phyloP scores from a whole-genome alignment of 2,329 filamentous ascomycete species.

The Aspergillus tubingensis region DNA sequence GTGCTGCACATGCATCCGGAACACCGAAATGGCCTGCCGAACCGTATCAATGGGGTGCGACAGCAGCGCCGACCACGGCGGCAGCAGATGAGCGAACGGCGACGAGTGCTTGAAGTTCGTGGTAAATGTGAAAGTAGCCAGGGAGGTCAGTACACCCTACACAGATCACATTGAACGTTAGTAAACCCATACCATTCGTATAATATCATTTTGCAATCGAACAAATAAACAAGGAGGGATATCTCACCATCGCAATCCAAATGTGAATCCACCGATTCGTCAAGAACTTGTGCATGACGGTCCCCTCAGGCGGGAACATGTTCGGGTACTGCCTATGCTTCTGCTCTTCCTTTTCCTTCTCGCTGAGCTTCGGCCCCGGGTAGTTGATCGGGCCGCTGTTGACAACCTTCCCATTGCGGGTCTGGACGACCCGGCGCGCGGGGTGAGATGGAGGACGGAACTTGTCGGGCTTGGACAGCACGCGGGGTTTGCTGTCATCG shows the following conservation, averaged over 20 bases:
- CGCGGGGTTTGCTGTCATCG: conserved; percentile 57
- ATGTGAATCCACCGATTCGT: conserved; percentile 75
- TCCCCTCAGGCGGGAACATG: conserved; percentile 81
- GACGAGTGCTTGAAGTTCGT: conserved; percentile 78
- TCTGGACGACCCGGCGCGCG: conserved; percentile 62
- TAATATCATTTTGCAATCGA: not conserved
- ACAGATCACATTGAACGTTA: not conserved
- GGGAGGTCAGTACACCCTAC: conserved; percentile 66
- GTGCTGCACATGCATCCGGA: conserved; percentile 74
- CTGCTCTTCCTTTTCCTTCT: conserved; percentile 67
- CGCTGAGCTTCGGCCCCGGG: conserved; percentile 67
- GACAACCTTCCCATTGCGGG: conserved; percentile 31
- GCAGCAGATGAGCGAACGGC: conserved; percentile 77
- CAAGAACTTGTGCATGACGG: conserved; percentile 82
- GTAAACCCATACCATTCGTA: not conserved
- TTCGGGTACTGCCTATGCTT: conserved; percentile 76
- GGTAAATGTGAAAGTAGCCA: conserved; percentile 72
- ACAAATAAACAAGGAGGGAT: not conserved
- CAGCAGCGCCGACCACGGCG: conserved; percentile 67
- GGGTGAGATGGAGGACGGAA: conserved; percentile 94
- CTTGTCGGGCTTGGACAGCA: conserved; percentile 82
- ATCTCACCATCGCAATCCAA: conserved; percentile 73
- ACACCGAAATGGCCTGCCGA: conserved; percentile 67
- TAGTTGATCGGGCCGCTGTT: conserved; percentile 63
- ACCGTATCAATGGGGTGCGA: conserved; percentile 69